Evolutionary conservation across 192 early-diverging fungal genomes (phyloP).

Genomic region (Backusella westeae): DNA sequence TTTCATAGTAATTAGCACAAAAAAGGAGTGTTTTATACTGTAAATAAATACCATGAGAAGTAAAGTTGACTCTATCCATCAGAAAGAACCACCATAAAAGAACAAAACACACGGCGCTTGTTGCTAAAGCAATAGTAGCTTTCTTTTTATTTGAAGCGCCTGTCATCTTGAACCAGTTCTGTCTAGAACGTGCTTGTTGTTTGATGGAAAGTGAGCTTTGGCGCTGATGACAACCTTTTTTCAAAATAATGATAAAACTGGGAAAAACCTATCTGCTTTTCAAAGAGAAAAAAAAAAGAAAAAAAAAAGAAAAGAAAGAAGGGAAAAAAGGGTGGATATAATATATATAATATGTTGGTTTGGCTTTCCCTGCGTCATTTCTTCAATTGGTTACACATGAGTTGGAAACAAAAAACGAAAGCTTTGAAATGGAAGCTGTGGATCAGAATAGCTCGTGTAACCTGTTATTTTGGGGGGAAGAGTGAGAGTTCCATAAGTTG

Average conservation of each 20-base stretch:
- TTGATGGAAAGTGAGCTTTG: constrained; percentile 20
- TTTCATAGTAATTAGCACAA: no score
- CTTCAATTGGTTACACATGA: no score
- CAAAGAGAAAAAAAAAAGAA: neutral
- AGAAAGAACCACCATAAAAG: constrained; percentile 7
- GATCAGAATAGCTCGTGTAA: no score
- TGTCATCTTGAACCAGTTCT: constrained; percentile 12
- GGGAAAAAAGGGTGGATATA: neutral
- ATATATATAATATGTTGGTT: neutral
- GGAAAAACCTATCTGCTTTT: neutral
- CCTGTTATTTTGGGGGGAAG: no score
- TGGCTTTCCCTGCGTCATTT: neutral
- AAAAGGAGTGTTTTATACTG: no score
- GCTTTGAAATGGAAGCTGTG: no score
- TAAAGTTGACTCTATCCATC: neutral
- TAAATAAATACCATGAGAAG: neutral
- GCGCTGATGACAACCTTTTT: constrained; percentile 16
- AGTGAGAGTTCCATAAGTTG: no score
- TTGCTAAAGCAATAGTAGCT: neutral
- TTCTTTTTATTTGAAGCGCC: constrained; percentile 6
- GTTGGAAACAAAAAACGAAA: no score
- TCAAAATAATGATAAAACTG: constrained; percentile 4
- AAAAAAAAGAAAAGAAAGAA: neutral
- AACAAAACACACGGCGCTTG: neutral
- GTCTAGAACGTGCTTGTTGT: constrained; percentile 1